These are phyloP conservation scores for Bruguiera hainesii DNA, from an alignment of 441 rosid genomes.

Conservation along the genomic window DNA sequence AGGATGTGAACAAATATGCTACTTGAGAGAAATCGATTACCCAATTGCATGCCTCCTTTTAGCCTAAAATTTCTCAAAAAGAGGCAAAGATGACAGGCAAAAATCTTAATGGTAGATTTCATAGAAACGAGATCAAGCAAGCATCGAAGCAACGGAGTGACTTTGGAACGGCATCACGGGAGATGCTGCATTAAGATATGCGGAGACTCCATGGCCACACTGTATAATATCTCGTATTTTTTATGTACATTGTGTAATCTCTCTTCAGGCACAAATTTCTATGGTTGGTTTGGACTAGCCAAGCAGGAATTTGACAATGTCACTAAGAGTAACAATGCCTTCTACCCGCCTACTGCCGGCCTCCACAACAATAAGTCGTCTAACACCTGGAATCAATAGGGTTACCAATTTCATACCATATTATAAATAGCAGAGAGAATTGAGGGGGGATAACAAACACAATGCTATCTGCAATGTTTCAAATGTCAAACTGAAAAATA, in stretches of 20 bases:
- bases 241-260: no score
- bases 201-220: no score
- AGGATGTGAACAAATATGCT: constrained; percentile 26
- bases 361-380: constrained; percentile 89
- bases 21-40: constrained; percentile 9
- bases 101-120: constrained; percentile 24
- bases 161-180: constrained; percentile 7
- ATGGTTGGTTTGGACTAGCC: constrained; percentile 29
- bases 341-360: constrained; percentile 96
- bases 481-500: no score
- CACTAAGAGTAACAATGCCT: constrained; percentile 86
- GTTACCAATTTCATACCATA: neutral
- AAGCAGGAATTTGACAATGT: constrained; percentile 78
- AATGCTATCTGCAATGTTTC: no score
- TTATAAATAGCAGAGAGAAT: no score
- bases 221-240: no score
- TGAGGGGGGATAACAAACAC: no score
- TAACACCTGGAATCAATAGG: constrained; percentile 50
- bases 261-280: neutral
- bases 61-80: constrained; percentile 39
- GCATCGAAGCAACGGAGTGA: constrained; percentile 11
- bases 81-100: constrained; percentile 32
- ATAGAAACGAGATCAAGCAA: constrained; percentile 10
- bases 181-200: constrained; percentile 20
- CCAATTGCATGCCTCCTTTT: constrained; percentile 29